phyloP scores from a whole-genome alignment of 257 asterid genomes.

The Fraxinus cuspidata region DNA sequence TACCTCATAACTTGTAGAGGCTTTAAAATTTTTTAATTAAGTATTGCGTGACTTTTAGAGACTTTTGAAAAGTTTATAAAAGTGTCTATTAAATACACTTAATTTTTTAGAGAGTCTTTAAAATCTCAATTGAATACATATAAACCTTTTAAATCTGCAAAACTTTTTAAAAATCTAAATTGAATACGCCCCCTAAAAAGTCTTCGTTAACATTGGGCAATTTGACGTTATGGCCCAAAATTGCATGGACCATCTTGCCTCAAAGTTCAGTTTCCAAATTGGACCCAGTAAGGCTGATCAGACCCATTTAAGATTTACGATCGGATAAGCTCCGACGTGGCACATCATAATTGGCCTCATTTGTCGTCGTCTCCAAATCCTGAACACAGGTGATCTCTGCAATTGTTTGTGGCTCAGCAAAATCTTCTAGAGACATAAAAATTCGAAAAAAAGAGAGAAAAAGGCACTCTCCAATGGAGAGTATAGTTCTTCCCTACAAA shows the following conservation, averaged over 20 bases:
- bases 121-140: too few species aligned
- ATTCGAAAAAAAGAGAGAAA: not conserved
- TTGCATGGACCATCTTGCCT: not conserved
- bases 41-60: too few species aligned
- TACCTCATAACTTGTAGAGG: too few species aligned
- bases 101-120: too few species aligned
- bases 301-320: not conserved
- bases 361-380: not conserved
- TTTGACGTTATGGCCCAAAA: not conserved
- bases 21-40: too few species aligned
- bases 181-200: too few species aligned
- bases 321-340: not conserved
- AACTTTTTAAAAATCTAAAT: too few species aligned
- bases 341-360: not conserved
- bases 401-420: not conserved
- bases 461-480: conserved; percentile 49
- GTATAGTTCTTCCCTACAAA: conserved; percentile 57
- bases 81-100: too few species aligned
- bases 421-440: not conserved
- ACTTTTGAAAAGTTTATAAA: too few species aligned
- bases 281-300: not conserved
- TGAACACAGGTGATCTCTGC: not conserved
- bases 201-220: not conserved
- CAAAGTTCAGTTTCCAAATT: not conserved
- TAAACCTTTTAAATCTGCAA: too few species aligned